A percentile compares a stretch with the other conserved stretches of the same genome.
Conservation (phyloP, 495 filamentous ascomycete species). For the Extremus antarcticus region DNA sequence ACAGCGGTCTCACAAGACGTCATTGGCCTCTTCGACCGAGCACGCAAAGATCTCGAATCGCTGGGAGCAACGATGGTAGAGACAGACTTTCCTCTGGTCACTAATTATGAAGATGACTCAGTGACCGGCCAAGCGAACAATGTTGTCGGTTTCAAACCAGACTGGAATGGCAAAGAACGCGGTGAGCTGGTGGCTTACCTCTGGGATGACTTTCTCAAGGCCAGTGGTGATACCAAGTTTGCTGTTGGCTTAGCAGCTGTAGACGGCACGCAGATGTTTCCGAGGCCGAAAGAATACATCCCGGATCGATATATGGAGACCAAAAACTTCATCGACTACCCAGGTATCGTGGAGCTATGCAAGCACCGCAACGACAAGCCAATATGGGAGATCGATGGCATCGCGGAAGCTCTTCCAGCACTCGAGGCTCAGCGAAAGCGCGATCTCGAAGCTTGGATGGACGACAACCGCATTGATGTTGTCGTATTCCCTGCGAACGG, state of each 20-base stretch:
- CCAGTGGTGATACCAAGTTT: conserved; percentile 18
- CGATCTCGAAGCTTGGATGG: conserved; percentile 29
- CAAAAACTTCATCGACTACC: conserved; percentile 23
- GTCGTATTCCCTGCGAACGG: conserved; percentile 27
- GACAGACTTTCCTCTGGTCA: conserved; percentile 29
- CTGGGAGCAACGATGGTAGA: conserved; percentile 27
- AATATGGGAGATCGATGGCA: conserved; percentile 20
- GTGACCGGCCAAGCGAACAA: conserved; percentile 21
- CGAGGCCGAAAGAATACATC: conserved; percentile 20
- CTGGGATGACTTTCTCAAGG: conserved; percentile 29
- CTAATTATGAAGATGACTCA: conserved; percentile 25
- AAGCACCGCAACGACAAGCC: conserved; percentile 7
- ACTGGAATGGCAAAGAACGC: conserved; percentile 26
- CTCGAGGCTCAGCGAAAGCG: conserved; percentile 27
- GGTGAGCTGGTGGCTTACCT: conserved; percentile 24
- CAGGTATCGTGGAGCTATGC: conserved; percentile 14
- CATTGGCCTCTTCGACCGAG: conserved; percentile 24
- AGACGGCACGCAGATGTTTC: conserved; percentile 23
- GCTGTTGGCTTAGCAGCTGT: conserved; percentile 12
- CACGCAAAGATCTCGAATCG: conserved; percentile 19
- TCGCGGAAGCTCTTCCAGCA: conserved; percentile 19
- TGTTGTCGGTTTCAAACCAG: conserved; percentile 17
- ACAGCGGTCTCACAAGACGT: conserved; percentile 12
- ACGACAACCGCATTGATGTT: conserved; percentile 15
- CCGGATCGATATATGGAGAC: conserved; percentile 21